Base-by-base conservation (phyloP, 2,329 filamentous ascomycete genomes). In the Neonectria sp. region DNA sequence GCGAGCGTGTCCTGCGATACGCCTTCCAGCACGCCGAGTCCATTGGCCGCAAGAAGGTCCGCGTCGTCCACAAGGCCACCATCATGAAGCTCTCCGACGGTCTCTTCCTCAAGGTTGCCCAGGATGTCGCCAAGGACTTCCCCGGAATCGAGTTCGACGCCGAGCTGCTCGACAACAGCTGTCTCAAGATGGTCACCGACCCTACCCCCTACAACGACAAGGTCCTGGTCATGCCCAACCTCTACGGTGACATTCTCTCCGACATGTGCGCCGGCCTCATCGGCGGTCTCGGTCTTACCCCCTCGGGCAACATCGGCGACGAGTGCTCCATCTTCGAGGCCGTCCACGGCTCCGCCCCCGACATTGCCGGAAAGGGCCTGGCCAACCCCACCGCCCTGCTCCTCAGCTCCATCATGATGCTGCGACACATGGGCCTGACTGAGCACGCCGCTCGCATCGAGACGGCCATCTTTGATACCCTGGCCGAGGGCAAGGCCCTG, bases 31-130 rank as follows among this genome's bases (percentile, higher is more conserved):
- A 99, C 82, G 96, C 96, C 76, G 89, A 96, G 84, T 90, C 94
- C 77, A 93, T 98, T 79, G 95, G 95, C 85, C 93, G 94, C 88
- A 95, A 91, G 82, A 98, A 98, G 93, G 95, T 98, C 79, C 94
- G 95, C 80, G 95, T 95, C 68, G 95, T 98, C 72, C 96, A 99
- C 93, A 99, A 99, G 91, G 96, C 96, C 82, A 98, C 96, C 81
- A 99, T 99, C 87, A 99, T 99, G 96, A 99, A 99, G 91, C 97
- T 98, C 94, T 95, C 93, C 81, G 96, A 99, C 83, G 96, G 96
- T 86, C 93, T 99, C 70, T 99, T 99, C 91, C 90, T 99, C 76
- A 93, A 89, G 83, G 94, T 93, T 70, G 96, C 92, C 76, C 87
- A 91, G 75, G 90, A 96, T 69, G 90, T 99, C 75, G 89, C 94